Evolutionary conservation across 441 rosid genomes (phyloP).

Genomic region (Erodium moschatum): DNA sequence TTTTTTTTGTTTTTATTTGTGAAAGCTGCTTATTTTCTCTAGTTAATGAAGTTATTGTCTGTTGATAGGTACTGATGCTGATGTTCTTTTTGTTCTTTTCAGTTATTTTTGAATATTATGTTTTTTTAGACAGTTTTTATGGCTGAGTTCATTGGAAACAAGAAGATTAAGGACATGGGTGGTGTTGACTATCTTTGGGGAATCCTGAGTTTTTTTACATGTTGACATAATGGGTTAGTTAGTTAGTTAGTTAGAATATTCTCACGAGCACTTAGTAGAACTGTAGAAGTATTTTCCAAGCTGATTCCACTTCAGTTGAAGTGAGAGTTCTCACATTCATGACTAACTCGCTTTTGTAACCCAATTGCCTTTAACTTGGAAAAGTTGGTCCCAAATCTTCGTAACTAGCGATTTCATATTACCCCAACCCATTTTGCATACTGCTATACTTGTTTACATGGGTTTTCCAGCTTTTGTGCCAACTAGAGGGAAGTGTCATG

Average conservation of each 20-base stretch:
- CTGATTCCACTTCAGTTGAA: background rate
- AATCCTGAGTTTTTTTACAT: background rate
- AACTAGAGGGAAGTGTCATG: background rate
- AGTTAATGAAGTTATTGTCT: conserved; percentile 5
- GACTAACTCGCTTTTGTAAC: background rate
- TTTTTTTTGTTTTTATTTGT: conserved; percentile 12
- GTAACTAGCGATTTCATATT: background rate
- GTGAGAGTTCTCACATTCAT: background rate
- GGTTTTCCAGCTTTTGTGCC: background rate
- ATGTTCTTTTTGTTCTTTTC: background rate
- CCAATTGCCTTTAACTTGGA: background rate
- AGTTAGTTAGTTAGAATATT: background rate
- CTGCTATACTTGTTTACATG: background rate
- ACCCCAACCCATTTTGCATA: background rate
- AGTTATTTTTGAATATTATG: background rate
- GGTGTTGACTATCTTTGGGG: background rate
- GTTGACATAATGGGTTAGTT: background rate
- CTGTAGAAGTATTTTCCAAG: background rate
- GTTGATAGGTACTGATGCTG: conserved; percentile 8
- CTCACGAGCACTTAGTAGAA: background rate
- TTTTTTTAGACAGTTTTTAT: background rate
- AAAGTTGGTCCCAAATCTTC: background rate
- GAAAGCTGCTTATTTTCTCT: conserved; percentile 3
- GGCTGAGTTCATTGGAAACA: background rate
- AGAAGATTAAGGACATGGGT: background rate